Percentiles rank a stretch among this genome's conserved stretches.
These are phyloP conservation scores for Pholiota molesta DNA, from an alignment of 768 basidiomycete species.

Conservation along the genomic window DNA sequence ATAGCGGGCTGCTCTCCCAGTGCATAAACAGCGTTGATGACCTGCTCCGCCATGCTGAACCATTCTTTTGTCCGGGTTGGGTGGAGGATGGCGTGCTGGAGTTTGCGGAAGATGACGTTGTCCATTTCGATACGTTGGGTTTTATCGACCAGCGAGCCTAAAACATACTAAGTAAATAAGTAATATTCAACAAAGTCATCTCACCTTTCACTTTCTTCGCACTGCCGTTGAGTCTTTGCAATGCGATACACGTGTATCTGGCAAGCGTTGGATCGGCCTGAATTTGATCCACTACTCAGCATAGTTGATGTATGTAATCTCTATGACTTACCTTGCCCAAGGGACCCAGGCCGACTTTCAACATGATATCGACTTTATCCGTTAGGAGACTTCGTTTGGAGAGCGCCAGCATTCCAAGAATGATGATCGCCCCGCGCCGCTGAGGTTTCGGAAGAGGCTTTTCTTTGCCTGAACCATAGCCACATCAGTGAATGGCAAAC, in stretches of 20 bases:
- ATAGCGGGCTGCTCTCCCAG: conserved; percentile 92
- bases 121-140: conserved; percentile 87
- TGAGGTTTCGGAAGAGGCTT: conserved; percentile 79
- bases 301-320: neutral
- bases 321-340: conserved; percentile 70
- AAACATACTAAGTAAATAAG: conserved; percentile 4
- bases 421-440: conserved; percentile 92
- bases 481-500: neutral
- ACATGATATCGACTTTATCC: conserved; percentile 82
- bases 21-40: conserved; percentile 93
- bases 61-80: conserved; percentile 88
- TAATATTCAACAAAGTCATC: neutral
- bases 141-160: conserved; percentile 88
- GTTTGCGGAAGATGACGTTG: conserved; percentile 79
- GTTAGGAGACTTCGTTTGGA: conserved; percentile 75
- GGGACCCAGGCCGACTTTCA: conserved; percentile 85
- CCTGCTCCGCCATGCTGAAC: conserved; percentile 97
- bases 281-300: neutral
- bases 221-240: conserved; percentile 91
- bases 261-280: conserved; percentile 90
- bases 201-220: conserved; percentile 96
- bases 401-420: conserved; percentile 95
- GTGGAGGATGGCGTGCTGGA: conserved; percentile 79
- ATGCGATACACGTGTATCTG: conserved; percentile 89
- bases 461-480: conserved; percentile 58